Conservation (phyloP, 768 basidiomycete genomes). For the Coprinopsis strossmayeri region DNA sequence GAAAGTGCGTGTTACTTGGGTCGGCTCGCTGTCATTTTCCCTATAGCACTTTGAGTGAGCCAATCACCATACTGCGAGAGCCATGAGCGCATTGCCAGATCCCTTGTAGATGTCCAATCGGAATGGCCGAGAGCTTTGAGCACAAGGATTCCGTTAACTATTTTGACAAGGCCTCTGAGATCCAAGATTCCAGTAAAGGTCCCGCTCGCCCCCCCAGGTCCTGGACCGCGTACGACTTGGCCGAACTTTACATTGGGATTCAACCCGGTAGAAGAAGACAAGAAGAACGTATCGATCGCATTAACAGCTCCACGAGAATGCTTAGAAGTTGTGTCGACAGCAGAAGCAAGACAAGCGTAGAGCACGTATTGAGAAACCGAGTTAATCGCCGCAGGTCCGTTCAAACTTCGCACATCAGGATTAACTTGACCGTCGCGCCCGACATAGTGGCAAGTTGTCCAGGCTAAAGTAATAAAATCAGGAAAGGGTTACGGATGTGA, state of each 20-base stretch:
- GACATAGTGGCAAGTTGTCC: constrained; percentile 41
- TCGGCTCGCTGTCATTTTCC: constrained; percentile 31
- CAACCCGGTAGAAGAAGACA: constrained; percentile 36
- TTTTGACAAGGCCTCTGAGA: constrained; percentile 41
- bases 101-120: constrained; percentile 34
- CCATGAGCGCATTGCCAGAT: constrained; percentile 38
- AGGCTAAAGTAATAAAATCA: constrained; percentile 17
- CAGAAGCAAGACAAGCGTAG: constrained; percentile 39
- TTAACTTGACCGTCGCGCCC: constrained; percentile 47
- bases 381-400: constrained; percentile 34
- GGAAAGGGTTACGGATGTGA: background rate
- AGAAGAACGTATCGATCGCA: constrained; percentile 42
- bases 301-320: constrained; percentile 30
- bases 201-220: constrained; percentile 32
- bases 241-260: constrained; percentile 51
- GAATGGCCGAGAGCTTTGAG: constrained; percentile 28
- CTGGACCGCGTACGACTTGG: constrained; percentile 48
- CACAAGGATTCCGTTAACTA: constrained; percentile 39
- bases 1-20: constrained; percentile 36
- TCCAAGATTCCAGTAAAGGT: constrained; percentile 52
- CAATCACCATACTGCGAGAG: constrained; percentile 35
- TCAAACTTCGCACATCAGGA: constrained; percentile 44
- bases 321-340: constrained; percentile 21
- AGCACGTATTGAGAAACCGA: constrained; percentile 35
- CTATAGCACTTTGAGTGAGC: constrained; percentile 37